These are phyloP conservation scores for Ceratobasidium sp. DNA, from an alignment of 1,284 basidiomycete species.

Conservation along the genomic window DNA sequence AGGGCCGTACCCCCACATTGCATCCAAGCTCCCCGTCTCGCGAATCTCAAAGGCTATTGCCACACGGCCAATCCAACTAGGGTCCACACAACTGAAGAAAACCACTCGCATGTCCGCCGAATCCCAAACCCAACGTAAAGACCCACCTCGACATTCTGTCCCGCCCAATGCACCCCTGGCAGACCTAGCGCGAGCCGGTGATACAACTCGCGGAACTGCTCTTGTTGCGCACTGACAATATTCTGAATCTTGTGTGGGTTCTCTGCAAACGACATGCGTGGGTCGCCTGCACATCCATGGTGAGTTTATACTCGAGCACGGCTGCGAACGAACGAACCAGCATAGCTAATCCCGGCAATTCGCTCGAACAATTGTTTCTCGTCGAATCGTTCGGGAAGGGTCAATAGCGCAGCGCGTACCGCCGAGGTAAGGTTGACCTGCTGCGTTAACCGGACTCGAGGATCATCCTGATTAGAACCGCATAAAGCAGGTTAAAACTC, in stretches of 20 bases:
- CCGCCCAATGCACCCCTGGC: constrained; percentile 79
- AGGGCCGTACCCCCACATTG: too few species aligned
- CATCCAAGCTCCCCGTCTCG: background rate
- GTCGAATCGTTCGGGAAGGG: constrained; percentile 73
- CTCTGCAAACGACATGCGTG: constrained; percentile 91
- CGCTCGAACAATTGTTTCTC: constrained; percentile 88
- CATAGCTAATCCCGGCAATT: constrained; percentile 90
- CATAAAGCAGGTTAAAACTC: constrained; percentile 20
- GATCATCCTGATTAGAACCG: constrained; percentile 67
- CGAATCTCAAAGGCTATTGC: constrained; percentile 39
- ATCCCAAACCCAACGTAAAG: background rate
- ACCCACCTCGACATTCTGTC: constrained; percentile 53
- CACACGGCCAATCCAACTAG: background rate
- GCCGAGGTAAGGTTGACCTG: constrained; percentile 94
- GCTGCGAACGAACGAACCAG: constrained; percentile 53
- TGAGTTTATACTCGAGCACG: background rate
- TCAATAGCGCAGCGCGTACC: constrained; percentile 81
- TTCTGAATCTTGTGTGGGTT: constrained; percentile 95
- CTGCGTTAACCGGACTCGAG: constrained; percentile 90
- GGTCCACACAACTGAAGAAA: constrained; percentile 28
- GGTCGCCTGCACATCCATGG: constrained; percentile 71
- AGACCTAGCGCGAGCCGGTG: constrained; percentile 81
- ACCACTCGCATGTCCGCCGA: constrained; percentile 55
- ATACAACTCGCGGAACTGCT: constrained; percentile 91
- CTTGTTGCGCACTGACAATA: constrained; percentile 86